Conservation (phyloP, 768 basidiomycete species). For the Mycena capillaripes region DNA sequence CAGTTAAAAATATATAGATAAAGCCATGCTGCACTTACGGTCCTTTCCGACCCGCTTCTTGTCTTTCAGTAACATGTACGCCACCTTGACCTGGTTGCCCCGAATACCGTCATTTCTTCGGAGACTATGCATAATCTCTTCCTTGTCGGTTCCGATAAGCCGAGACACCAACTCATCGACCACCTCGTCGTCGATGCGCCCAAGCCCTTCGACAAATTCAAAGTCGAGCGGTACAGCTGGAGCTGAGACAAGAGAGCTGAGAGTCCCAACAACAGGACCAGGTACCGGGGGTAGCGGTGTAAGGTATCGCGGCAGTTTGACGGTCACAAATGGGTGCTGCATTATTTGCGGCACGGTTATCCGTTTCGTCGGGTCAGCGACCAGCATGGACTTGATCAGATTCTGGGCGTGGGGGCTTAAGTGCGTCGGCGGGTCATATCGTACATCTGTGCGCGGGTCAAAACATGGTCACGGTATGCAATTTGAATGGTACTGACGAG, state of each 20-base stretch:
- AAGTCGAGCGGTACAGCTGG: constrained; percentile 77
- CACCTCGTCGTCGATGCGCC: constrained; percentile 92
- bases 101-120: constrained; percentile 86
- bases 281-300: constrained; percentile 83
- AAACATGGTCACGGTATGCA: constrained; percentile 22
- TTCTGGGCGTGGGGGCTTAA: constrained; percentile 83
- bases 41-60: constrained; percentile 88
- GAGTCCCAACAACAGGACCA: constrained; percentile 81
- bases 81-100: constrained; percentile 96
- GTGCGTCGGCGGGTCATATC: constrained; percentile 87
- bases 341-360: constrained; percentile 95
- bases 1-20: background rate
- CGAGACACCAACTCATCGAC: constrained; percentile 84
- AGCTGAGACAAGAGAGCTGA: constrained; percentile 80
- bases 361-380: constrained; percentile 94
- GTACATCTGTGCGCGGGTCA: constrained; percentile 72
- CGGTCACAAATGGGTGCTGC: constrained; percentile 90
- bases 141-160: constrained; percentile 82
- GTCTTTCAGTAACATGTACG: constrained; percentile 94
- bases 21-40: constrained; percentile 65
- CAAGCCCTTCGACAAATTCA: constrained; percentile 92
- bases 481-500: constrained; percentile 64
- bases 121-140: constrained; percentile 91
- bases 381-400: constrained; percentile 91
- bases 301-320: constrained; percentile 89